phyloP scores from a whole-genome alignment of 2,329 filamentous ascomycete species.

The Mycocentrospora acerina region DNA sequence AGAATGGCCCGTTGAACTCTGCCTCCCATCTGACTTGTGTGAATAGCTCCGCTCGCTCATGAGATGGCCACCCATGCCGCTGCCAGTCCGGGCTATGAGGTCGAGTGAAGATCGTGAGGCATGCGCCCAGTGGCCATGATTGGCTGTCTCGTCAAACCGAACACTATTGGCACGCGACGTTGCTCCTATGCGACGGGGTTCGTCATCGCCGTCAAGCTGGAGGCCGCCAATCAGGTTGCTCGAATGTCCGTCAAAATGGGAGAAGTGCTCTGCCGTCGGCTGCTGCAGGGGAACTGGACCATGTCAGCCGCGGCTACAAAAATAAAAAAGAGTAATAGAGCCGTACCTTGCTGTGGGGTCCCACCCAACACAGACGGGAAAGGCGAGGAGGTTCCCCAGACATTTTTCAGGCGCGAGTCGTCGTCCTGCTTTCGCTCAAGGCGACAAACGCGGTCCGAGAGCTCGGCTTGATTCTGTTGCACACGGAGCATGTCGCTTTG shows the following conservation, averaged over 20 bases:
- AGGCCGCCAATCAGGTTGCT: constrained; percentile 78
- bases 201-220: constrained; percentile 83
- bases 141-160: constrained; percentile 92
- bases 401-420: constrained; percentile 71
- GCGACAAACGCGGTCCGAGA: constrained; percentile 61
- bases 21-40: constrained; percentile 92
- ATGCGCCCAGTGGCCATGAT: constrained; percentile 87
- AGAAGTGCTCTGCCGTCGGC: constrained; percentile 80
- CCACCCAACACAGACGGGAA: constrained; percentile 84
- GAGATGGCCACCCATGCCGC: constrained; percentile 73
- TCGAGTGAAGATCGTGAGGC: constrained; percentile 81
- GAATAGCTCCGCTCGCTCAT: constrained; percentile 91
- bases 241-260: constrained; percentile 83
- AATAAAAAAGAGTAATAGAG: neutral
- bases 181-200: constrained; percentile 79
- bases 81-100: constrained; percentile 75
- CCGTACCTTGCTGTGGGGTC: constrained; percentile 81
- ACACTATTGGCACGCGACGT: constrained; percentile 95
- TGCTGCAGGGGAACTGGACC: constrained; percentile 73
- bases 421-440: constrained; percentile 65
- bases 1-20: constrained; percentile 89
- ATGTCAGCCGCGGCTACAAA: constrained; percentile 14
- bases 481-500: constrained; percentile 64
- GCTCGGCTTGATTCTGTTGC: constrained; percentile 61
- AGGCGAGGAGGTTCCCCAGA: constrained; percentile 82